Conservation (phyloP, 2,329 filamentous ascomycete species). For the Xylaria sp. region DNA sequence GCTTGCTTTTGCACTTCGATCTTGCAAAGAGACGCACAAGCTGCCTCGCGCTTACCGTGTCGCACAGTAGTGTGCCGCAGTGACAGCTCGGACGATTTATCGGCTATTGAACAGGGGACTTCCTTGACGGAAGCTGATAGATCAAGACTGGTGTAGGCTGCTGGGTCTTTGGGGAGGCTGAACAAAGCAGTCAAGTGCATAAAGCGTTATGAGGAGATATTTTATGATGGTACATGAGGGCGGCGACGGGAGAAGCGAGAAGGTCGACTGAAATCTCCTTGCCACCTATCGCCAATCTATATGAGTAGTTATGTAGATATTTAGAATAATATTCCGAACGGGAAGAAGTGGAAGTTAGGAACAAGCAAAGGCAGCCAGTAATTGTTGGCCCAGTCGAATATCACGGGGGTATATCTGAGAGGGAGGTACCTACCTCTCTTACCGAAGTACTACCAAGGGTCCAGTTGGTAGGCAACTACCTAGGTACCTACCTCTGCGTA, state of each 20-base stretch:
- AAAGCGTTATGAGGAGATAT: not conserved
- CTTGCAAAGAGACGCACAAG: not conserved
- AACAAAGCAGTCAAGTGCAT: not conserved
- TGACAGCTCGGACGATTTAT: not conserved
- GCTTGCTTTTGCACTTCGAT: not conserved
- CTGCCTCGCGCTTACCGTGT: conserved; percentile 10
- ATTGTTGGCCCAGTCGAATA: not conserved
- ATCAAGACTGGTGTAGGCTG: not conserved
- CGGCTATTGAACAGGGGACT: not conserved
- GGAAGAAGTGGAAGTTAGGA: not conserved
- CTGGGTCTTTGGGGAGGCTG: not conserved
- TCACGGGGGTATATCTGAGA: not conserved
- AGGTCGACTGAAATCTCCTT: not conserved
- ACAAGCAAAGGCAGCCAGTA: not conserved
- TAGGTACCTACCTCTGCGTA: too few species aligned
- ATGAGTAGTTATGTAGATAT: too few species aligned
- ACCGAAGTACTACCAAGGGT: too few species aligned
- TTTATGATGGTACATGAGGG: not conserved
- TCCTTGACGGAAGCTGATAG: not conserved
- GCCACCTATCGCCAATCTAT: not conserved
- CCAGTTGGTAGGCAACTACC: too few species aligned
- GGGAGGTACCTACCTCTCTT: not conserved
- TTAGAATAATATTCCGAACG: not conserved
- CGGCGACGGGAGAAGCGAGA: not conserved
- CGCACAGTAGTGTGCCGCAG: not conserved